phyloP scores from a whole-genome alignment of 139 green algal genomes.

The Mesotaenium endlicherianum region DNA sequence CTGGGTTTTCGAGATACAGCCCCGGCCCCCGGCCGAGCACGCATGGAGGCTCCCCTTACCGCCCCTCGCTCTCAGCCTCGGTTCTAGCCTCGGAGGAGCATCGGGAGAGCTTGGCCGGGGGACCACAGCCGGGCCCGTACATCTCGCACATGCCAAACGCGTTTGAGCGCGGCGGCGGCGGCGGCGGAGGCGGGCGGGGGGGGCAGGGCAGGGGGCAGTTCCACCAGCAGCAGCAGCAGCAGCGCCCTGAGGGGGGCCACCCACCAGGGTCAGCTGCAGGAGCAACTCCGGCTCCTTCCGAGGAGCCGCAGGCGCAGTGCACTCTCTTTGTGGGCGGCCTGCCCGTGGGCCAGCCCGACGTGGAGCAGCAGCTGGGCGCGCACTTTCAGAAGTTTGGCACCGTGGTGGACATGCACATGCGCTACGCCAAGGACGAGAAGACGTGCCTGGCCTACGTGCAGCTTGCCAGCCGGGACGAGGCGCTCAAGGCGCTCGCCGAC shows the following conservation, averaged over 20 bases:
- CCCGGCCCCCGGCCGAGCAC: too few relatives aligned
- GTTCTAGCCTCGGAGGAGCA: too few relatives aligned
- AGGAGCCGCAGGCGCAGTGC: slow-evolving; percentile 5
- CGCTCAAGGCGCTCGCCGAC: slow-evolving; percentile 15
- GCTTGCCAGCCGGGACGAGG: slow-evolving; percentile 20
- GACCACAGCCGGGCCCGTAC: too few relatives aligned
- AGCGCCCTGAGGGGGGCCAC: neutral
- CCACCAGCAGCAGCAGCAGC: neutral
- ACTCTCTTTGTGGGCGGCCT: slow-evolving; percentile 46
- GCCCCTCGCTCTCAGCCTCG: too few relatives aligned
- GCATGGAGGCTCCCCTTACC: too few relatives aligned
- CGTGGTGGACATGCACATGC: slow-evolving; percentile 26
- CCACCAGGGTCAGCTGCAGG: neutral
- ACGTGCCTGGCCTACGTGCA: slow-evolving; percentile 50
- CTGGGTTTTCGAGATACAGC: too few relatives aligned
- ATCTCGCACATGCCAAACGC: too few relatives aligned
- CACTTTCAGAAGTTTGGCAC: slow-evolving; percentile 49
- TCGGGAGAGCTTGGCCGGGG: too few relatives aligned
- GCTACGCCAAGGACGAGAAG: neutral
- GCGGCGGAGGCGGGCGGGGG: neutral
- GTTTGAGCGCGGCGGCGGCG: too few relatives aligned
- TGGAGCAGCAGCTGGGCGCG: neutral
- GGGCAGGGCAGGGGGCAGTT: neutral
- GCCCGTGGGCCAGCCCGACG: slow-evolving; percentile 5
- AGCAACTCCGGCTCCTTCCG: neutral